Base-by-base conservation (phyloP, 257 asterid genomes). In the Nicotiana sylvestris region DNA sequence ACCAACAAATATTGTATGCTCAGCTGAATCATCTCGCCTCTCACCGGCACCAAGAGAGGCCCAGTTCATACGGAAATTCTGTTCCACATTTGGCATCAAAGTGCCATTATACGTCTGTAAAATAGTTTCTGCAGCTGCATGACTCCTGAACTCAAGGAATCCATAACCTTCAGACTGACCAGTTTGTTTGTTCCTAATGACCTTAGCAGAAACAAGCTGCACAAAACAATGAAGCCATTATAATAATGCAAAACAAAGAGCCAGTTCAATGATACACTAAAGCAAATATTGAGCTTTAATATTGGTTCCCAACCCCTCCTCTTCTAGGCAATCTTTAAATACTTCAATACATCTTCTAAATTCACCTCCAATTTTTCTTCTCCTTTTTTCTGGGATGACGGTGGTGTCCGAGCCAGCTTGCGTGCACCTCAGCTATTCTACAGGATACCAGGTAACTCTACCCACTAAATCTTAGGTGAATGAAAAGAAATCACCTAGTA, bases 161-260 rank as follows among this genome's bases (percentile, higher is more conserved):
- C 98, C 98, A 87, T 92, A 94, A 43, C 97, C 96, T 88, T 92
- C 98, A 7, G 97, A 88, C 77, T 92, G 96, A 51, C 89, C 87
- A 21, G 94, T 89, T 84, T 86, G 93, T 91, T 91, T 92, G 87
- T 90, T 92, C 39, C 95, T 91, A 46, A 94, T 92, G 6, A 92
- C 90, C 90, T 94, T 94, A 7, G 90, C 93, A 64, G 94, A 83
- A 53, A 82, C 81, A 61, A 94, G 92, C 98, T 94, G 94, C 62
- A 88, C 30, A 74, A 33, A 70, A 58, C 25, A 35, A 76, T 35
- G 43, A 12, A 32, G 69, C 0, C 15, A 51, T 27, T 35, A 27
- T 49, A 39, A 74, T 49, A 15, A 25, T 27, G 27, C 80, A 76
- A 76, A 76, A 3, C 53, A 51, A 74, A 1, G n/a, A 15, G 80